Percentiles rank a stretch among this genome's conserved stretches.
These are phyloP conservation scores for Echeveria elegans DNA, from an alignment of 164 flowering plant genomes.

Conservation along the genomic window DNA sequence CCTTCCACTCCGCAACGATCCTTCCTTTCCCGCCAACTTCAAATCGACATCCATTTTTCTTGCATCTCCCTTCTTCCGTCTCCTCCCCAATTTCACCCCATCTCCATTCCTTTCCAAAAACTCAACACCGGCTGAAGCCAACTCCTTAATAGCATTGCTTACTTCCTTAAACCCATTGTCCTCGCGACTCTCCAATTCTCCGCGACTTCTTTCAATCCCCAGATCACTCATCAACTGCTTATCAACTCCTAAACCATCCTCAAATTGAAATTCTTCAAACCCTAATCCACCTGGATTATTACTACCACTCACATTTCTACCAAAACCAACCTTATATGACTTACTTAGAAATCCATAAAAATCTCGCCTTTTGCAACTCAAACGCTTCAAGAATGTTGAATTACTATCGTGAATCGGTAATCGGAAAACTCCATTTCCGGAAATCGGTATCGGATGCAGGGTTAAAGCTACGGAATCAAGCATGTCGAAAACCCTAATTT, in stretches of 20 bases:
- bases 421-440: not conserved
- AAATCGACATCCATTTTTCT: conserved; percentile 7
- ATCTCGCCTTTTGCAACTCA: not conserved
- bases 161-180: conserved; percentile 7
- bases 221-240: conserved; percentile 13
- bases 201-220: not conserved
- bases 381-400: not conserved
- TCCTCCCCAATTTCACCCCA: not conserved
- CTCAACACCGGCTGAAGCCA: conserved; percentile 19
- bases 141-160: not conserved
- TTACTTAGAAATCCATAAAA: not conserved
- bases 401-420: not conserved
- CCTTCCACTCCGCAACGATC: not conserved
- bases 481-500: conserved; percentile 19
- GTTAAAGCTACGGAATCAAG: conserved; percentile 24
- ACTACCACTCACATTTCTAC: conserved; percentile 6
- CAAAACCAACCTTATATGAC: not conserved
- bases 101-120: conserved; percentile 19
- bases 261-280: conserved; percentile 16
- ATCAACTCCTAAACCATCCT: conserved; percentile 23
- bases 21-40: not conserved
- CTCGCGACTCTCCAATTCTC: not conserved
- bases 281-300: conserved; percentile 8
- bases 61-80: not conserved
- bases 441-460: conserved; percentile 8